Evolutionary conservation across 805 yeast species (phyloP).

Genomic region (Candida berthetii): DNA sequence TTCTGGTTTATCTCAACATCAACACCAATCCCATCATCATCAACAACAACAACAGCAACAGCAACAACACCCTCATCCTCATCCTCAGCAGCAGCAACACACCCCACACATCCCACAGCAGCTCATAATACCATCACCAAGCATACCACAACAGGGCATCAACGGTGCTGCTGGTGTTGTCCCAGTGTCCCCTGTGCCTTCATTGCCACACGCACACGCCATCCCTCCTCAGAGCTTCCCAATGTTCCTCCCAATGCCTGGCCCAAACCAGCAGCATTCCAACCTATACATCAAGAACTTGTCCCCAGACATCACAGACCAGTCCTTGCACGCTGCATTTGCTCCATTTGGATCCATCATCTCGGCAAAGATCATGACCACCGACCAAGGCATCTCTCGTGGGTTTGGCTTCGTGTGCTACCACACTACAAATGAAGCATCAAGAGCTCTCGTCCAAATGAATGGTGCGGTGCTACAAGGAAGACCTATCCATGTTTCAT

Average conservation of each 20-base stretch:
- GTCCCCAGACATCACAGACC: constrained; percentile 44
- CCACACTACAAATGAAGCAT: constrained; percentile 54
- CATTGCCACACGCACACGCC: no score
- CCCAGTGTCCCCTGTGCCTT: neutral
- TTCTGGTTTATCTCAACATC: constrained; percentile 5
- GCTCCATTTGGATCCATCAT: constrained; percentile 41
- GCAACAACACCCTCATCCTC: neutral
- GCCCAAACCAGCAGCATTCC: constrained; percentile 51
- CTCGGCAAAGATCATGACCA: constrained; percentile 46
- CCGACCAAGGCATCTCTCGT: constrained; percentile 36
- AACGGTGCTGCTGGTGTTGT: neutral
- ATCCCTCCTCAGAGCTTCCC: no score
- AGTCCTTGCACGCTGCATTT: constrained; percentile 35
- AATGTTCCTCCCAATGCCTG: constrained; percentile 29
- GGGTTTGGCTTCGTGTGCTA: constrained; percentile 80
- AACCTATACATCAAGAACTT: constrained; percentile 65
- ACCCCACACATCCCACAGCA: no score
- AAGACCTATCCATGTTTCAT: constrained; percentile 53
- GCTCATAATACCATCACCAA: neutral
- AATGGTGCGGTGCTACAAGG: constrained; percentile 50
- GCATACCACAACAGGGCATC: neutral
- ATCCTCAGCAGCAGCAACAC: no score
- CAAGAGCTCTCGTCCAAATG: constrained; percentile 58
- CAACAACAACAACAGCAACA: no score
- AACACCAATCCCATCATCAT: constrained; percentile 4